Percentiles rank a stretch among this genome's conserved stretches.
phyloP scores from a whole-genome alignment of 2,329 filamentous ascomycete species.

The Mycosphaerelloides madeirae region DNA sequence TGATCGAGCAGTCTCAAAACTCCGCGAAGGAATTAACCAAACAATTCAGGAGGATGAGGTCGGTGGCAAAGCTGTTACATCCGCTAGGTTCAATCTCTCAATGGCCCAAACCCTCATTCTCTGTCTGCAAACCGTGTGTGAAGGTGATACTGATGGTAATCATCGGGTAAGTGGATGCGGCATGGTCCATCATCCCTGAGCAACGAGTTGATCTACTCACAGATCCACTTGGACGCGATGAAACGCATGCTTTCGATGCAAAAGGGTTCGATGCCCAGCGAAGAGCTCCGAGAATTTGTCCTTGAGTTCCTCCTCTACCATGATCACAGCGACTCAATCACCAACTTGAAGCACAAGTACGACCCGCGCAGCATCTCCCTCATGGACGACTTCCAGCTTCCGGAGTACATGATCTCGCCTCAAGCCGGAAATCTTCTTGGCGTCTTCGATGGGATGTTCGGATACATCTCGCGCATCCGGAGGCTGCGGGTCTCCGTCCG shows the following conservation, averaged over 20 bases:
- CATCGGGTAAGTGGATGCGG: constrained; percentile 50
- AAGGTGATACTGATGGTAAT: constrained; percentile 59
- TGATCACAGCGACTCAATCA: constrained; percentile 56
- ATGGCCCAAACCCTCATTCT: constrained; percentile 58
- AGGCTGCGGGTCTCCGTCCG: constrained; percentile 71
- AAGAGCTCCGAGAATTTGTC: constrained; percentile 67
- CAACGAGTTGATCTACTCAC: constrained; percentile 1
- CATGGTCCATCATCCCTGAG: neutral
- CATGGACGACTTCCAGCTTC: constrained; percentile 51
- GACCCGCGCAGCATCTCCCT: constrained; percentile 45
- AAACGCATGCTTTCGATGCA: constrained; percentile 62
- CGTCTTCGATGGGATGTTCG: constrained; percentile 76
- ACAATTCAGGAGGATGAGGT: neutral
- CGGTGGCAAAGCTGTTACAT: constrained; percentile 30
- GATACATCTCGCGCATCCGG: constrained; percentile 73
- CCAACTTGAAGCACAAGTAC: constrained; percentile 43
- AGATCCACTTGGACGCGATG: constrained; percentile 69
- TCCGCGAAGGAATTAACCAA: constrained; percentile 20
- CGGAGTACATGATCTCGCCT: constrained; percentile 51
- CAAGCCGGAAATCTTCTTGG: constrained; percentile 64
- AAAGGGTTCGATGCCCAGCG: constrained; percentile 44
- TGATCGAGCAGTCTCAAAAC: constrained; percentile 34
- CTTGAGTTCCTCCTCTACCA: constrained; percentile 82
- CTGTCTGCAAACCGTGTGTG: constrained; percentile 57
- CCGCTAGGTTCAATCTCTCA: constrained; percentile 41